phyloP scores from a whole-genome alignment of 352 stramenopile species.

The Salisapilia sapeloensis region DNA sequence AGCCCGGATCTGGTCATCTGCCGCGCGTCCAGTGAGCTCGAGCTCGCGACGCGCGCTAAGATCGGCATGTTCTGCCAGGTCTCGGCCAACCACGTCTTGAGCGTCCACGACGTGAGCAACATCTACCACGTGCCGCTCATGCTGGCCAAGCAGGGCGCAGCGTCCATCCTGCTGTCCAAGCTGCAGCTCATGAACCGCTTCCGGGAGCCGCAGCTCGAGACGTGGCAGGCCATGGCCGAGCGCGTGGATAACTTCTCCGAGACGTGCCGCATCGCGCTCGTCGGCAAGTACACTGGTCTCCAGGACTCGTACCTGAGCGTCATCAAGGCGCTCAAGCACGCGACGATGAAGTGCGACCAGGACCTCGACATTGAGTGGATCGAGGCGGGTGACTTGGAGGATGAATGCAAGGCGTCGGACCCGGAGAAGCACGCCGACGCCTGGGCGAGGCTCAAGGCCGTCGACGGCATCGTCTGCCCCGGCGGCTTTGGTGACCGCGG shows the following conservation, averaged over 20 bases:
- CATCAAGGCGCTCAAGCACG: conserved; percentile 93
- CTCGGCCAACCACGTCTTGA: conserved; percentile 87
- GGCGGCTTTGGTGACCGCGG: conserved; percentile 97
- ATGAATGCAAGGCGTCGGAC: conserved; percentile 51
- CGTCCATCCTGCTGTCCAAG: conserved; percentile 88
- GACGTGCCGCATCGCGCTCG: conserved; percentile 93
- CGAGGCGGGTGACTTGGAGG: conserved; percentile 92
- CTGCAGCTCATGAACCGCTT: conserved; percentile 85
- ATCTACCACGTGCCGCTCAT: conserved; percentile 99
- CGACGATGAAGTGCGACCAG: conserved; percentile 86
- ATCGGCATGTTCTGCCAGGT: conserved; percentile 99
- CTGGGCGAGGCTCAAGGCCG: conserved; percentile 87
- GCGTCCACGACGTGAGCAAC: conserved; percentile 98
- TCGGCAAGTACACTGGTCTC: conserved; percentile 98
- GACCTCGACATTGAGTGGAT: conserved; percentile 97
- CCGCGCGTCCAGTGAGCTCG: conserved; percentile 81
- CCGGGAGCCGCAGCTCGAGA: conserved; percentile 47
- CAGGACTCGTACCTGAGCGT: conserved; percentile 98
- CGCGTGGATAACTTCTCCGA: conserved; percentile 84
- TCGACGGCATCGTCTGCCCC: conserved; percentile 93
- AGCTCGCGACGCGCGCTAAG: conserved; percentile 89
- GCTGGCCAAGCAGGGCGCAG: conserved; percentile 89
- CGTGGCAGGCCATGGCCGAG: conserved; percentile 86
- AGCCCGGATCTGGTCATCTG: conserved; percentile 97
- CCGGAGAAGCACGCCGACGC: conserved; percentile 58